These are phyloP conservation scores for Quercus phellos DNA, from an alignment of 331 rosid species.

Conservation along the genomic window DNA sequence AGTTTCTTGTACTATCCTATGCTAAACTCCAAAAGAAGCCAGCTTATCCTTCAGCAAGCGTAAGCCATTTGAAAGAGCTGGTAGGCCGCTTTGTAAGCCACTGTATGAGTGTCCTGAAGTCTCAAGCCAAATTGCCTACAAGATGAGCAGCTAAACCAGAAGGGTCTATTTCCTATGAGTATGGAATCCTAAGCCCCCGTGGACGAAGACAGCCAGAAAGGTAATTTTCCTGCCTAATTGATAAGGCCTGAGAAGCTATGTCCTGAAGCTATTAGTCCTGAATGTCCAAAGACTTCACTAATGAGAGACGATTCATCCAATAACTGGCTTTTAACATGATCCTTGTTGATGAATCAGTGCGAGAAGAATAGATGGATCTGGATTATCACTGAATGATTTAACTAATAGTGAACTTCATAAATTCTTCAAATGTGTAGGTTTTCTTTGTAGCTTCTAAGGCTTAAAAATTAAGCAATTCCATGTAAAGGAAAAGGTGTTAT, in stretches of 20 bases:
- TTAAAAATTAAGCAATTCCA: too few species aligned
- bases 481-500: too few species aligned
- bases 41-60: neutral
- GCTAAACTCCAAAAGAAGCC: neutral
- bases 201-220: too few species aligned
- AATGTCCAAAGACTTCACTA: too few species aligned
- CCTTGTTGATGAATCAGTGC: neutral
- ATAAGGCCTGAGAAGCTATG: too few species aligned
- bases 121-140: too few species aligned
- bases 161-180: too few species aligned
- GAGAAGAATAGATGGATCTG: neutral
- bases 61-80: neutral
- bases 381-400: neutral
- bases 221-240: too few species aligned
- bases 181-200: too few species aligned
- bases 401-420: neutral
- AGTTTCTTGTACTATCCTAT: neutral
- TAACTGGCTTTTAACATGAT: neutral
- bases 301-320: neutral
- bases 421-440: neutral
- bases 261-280: too few species aligned
- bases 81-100: neutral
- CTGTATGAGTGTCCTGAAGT: too few species aligned
- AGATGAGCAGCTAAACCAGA: too few species aligned
- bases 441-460: neutral